Conservation (phyloP, 768 basidiomycete genomes). For the Daedaleopsis nitida region DNA sequence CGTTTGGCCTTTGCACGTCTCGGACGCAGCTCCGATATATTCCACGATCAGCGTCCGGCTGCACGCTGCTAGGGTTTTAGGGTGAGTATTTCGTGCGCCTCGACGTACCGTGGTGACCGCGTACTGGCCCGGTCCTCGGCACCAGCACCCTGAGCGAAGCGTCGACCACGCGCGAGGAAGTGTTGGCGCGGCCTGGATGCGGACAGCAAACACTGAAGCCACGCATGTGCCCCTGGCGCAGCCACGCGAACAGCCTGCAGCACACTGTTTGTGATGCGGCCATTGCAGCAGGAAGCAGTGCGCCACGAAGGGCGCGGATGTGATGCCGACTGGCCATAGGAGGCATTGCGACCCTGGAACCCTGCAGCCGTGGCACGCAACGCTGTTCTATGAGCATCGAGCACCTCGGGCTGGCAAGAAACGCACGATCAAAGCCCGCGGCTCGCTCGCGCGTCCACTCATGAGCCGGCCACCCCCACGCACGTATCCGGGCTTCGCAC, state of each 20-base stretch:
- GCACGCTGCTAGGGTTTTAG: neutral
- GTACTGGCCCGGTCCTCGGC: neutral
- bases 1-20: neutral
- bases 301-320: too few relatives aligned
- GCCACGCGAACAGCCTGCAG: neutral
- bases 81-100: neutral
- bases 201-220: neutral
- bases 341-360: neutral
- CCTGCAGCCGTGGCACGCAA: neutral
- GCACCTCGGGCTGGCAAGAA: neutral
- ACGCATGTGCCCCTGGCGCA: neutral
- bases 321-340: neutral
- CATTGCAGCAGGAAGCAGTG: neutral
- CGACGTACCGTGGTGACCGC: neutral
- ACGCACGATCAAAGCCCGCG: neutral
- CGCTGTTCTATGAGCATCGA: neutral
- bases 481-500: neutral
- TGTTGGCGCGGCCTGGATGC: neutral
- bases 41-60: neutral
- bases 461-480: neutral
- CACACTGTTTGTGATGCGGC: neutral
- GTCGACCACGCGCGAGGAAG: neutral
- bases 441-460: too few relatives aligned
- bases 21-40: neutral
- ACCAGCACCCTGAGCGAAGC: neutral